phyloP scores from a whole-genome alignment of 192 early-diverging fungal genomes.

The Podochytrium sp. region DNA sequence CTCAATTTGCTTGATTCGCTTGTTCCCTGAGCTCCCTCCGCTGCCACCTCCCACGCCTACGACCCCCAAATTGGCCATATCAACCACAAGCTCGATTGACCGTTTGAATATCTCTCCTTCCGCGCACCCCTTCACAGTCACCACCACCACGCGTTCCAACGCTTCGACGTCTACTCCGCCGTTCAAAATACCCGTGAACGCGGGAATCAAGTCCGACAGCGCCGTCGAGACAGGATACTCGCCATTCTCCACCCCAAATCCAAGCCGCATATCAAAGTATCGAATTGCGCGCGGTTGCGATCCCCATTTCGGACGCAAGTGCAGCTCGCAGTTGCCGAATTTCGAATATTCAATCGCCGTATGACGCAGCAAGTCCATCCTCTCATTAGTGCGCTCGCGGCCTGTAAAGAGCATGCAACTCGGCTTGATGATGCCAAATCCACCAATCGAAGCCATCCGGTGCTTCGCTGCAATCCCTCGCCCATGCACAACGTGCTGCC shows the following conservation, averaged over 20 bases:
- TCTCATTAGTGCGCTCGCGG: neutral
- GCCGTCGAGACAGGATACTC: conserved; percentile 11
- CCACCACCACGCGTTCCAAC: neutral
- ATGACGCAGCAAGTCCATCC: neutral
- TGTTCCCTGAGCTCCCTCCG: neutral
- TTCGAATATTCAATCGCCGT: conserved; percentile 1
- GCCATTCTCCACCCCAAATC: neutral
- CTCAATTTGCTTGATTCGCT: neutral
- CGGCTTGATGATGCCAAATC: neutral
- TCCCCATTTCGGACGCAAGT: conserved; percentile 21
- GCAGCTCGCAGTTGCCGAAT: neutral
- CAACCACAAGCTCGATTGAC: neutral
- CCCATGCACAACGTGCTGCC: neutral
- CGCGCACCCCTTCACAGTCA: neutral
- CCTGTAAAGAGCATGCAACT: conserved; percentile 22
- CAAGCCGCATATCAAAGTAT: conserved; percentile 13
- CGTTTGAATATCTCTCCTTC: neutral
- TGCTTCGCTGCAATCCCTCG: no score
- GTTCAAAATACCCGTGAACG: neutral
- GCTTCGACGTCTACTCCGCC: neutral
- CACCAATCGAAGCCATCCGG: neutral
- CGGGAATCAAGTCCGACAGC: conserved; percentile 22
- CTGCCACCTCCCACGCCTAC: no score
- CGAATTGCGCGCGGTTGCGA: conserved; percentile 3
- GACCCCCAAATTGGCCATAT: neutral